Base-by-base conservation (phyloP, 2,329 filamentous ascomycete species). In the Ceratocystis albifundus region DNA sequence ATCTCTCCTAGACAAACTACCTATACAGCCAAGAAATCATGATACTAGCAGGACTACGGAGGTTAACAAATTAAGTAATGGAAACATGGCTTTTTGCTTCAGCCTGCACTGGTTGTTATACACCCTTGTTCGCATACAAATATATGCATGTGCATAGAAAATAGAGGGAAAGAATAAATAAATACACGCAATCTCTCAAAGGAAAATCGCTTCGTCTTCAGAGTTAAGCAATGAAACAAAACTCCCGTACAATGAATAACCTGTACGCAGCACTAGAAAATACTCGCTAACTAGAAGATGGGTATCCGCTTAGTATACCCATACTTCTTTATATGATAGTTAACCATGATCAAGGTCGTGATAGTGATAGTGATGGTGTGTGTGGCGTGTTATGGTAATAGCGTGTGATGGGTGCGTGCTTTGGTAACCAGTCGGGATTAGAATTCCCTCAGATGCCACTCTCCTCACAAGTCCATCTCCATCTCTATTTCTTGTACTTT, bases 11-110 rank as follows among this genome's bases (percentile, higher is more conserved):
- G 53, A 30, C 53, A 30, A 32, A 32, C 32, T 57, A 30, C 2
- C 10, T n/a, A n/a, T 22, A 17, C 36, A 57, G 53, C 53, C 53
- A 57, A 57, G 53, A 57, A 57, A 57, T 57, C 53, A 57, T 57
- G 53, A 57, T 57, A 57, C 53, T 57, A 57, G 53, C 8, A 30
- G 53, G 53, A 32, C 53, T 57, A 30, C 53, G 53, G 53, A 57
- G 22, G 30, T 30, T 28, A 32, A n/a, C 17, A n/a, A 30, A 57
- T 57, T 57, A 57, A 57, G 53, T 57, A 57, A 32, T 57, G 53
- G 28, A 57, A 57, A 57, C n/a, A 57, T 32, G 12, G 12, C 53
- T 17, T n/a, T 30, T 8, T 30, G 28, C 53, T n/a, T 5, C 53
- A 12, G 53, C 5, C 48, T 7, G n/a, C 53, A 30, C 20, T 57